Evolutionary conservation across 2,329 filamentous ascomycete species (phyloP).

Genomic region (Dothideomycetes sp.): DNA sequence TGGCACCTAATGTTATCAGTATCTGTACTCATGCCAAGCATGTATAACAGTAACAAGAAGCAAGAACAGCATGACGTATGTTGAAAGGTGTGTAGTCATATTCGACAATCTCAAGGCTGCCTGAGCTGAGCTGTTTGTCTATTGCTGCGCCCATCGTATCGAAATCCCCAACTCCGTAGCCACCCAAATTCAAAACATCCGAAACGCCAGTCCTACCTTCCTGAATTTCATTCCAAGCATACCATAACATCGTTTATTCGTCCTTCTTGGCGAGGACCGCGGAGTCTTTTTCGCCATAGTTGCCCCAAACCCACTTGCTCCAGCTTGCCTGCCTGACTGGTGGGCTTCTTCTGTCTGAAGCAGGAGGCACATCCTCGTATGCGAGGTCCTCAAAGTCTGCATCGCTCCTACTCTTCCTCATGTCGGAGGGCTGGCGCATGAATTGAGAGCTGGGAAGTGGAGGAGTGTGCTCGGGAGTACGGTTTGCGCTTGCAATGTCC

Average conservation of each 20-base stretch:
- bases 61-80: too few species aligned
- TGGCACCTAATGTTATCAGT: too few species aligned
- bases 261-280: constrained; percentile 21
- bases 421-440: constrained; percentile 25
- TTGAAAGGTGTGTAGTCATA: too few species aligned
- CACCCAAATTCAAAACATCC: too few species aligned
- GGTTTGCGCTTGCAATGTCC: constrained; percentile 38
- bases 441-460: constrained; percentile 4
- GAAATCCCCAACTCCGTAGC: too few species aligned
- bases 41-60: too few species aligned
- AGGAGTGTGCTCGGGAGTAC: constrained; percentile 5
- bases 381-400: constrained; percentile 61
- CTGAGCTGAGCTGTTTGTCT: too few species aligned
- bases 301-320: constrained; percentile 26
- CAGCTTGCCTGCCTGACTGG: constrained; percentile 15
- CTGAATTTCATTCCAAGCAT: neutral
- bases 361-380: constrained; percentile 24
- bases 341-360: constrained; percentile 9
- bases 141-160: too few species aligned
- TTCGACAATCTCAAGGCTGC: too few species aligned
- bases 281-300: constrained; percentile 25
- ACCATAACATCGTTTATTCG: constrained; percentile 3
- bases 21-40: too few species aligned
- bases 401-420: constrained; percentile 77
- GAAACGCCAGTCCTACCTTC: neutral